Percentiles rank a stretch among this genome's conserved stretches.
Conservation (phyloP, 2,329 filamentous ascomycete genomes). For the Ophiostoma pallidulum region DNA sequence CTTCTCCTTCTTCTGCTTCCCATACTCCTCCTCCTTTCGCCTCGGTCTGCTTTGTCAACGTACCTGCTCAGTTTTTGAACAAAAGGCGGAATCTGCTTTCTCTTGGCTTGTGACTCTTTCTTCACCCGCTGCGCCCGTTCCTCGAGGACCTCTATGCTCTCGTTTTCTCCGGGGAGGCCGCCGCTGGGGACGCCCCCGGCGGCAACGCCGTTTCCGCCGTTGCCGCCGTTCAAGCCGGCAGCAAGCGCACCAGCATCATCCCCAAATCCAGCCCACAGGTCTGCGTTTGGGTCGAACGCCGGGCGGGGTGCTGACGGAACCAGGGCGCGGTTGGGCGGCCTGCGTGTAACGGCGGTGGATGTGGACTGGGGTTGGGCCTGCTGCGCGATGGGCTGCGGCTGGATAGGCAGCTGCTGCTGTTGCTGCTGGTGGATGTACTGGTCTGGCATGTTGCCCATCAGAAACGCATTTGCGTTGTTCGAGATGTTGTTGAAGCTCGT, state of each 20-base stretch:
- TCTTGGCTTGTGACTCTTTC: slow-evolving; percentile 76
- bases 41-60: background rate
- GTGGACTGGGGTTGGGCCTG: slow-evolving; percentile 20
- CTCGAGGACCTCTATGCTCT: slow-evolving; percentile 71
- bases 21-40: background rate
- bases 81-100: slow-evolving; percentile 95
- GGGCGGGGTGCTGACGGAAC: slow-evolving; percentile 33
- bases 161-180: slow-evolving; percentile 40
- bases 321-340: slow-evolving; percentile 42
- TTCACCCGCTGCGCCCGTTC: slow-evolving; percentile 73
- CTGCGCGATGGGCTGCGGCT: slow-evolving; percentile 22
- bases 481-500: slow-evolving; percentile 29
- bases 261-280: slow-evolving; percentile 33
- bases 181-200: background rate
- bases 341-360: slow-evolving; percentile 43
- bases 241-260: slow-evolving; percentile 28
- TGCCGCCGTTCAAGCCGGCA: slow-evolving; percentile 12
- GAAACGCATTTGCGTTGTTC: slow-evolving; percentile 28
- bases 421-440: slow-evolving; percentile 16
- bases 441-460: slow-evolving; percentile 28
- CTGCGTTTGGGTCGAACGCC: slow-evolving; percentile 30
- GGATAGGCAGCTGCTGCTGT: slow-evolving; percentile 18
- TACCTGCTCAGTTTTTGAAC: slow-evolving; percentile 97
- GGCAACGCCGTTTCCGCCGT: background rate
- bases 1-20: background rate